Evolutionary conservation across 306 rosid genomes (phyloP).

Genomic region (Myrica gale): DNA sequence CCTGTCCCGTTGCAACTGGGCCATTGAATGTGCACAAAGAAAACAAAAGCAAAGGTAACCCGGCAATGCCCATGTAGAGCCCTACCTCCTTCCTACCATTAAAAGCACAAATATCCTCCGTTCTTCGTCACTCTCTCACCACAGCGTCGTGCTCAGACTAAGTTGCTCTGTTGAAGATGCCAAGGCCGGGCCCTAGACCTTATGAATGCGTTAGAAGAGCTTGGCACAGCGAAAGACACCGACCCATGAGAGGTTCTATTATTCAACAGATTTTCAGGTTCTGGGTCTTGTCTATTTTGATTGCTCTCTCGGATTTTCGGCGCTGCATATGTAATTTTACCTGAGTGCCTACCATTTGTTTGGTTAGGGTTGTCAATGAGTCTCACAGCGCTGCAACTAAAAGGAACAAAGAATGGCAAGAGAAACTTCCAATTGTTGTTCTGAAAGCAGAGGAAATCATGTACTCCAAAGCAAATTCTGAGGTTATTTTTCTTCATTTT

Average conservation of each 20-base stretch:
- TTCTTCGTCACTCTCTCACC: constrained; percentile 35
- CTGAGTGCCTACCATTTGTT: constrained; percentile 68
- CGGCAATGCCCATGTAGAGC: constrained; percentile 52
- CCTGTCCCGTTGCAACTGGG: constrained; percentile 53
- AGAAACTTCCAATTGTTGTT: constrained; percentile 85
- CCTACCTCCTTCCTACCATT: constrained; percentile 12
- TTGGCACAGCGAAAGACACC: constrained; percentile 99
- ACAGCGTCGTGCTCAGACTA: constrained; percentile 17
- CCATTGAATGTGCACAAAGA: constrained; percentile 40
- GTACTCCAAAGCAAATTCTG: constrained; percentile 98
- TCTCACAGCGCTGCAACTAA: constrained; percentile 69
- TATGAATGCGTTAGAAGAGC: constrained; percentile 97
- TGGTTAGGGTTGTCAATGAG: constrained; percentile 84
- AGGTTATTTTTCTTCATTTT: constrained; percentile 46
- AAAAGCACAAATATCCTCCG: constrained; percentile 15
- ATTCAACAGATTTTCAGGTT: constrained; percentile 97
- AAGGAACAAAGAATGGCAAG: constrained; percentile 95
- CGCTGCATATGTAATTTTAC: constrained; percentile 38
- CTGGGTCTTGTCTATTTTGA: constrained; percentile 37
- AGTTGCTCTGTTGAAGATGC: constrained; percentile 58
- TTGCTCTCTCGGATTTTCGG: neutral
- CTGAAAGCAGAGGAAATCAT: constrained; percentile 93
- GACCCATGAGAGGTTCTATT: constrained; percentile 82
- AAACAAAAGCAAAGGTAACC: constrained; percentile 38
- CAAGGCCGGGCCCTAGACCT: constrained; percentile 99